Conservation (phyloP, 2,329 filamentous ascomycete genomes). For the Cercospora zeina region DNA sequence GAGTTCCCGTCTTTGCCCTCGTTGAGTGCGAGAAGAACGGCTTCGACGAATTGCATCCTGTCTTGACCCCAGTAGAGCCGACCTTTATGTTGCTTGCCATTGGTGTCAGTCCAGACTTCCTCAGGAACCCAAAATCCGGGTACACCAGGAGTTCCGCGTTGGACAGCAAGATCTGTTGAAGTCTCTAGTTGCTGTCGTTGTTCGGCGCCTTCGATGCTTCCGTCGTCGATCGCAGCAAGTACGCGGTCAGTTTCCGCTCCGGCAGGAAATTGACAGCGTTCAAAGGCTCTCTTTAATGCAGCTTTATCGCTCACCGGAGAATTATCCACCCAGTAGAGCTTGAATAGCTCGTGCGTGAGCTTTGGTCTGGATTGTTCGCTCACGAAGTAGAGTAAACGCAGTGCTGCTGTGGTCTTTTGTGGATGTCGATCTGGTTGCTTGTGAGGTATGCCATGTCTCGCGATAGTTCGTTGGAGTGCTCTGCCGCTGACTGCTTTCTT, state of each 20-base stretch:
- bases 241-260: neutral
- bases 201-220: slow-evolving; percentile 25
- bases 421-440: slow-evolving; percentile 29
- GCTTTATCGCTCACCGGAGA: slow-evolving; percentile 22
- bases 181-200: slow-evolving; percentile 23
- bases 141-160: slow-evolving; percentile 29
- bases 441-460: slow-evolving; percentile 24
- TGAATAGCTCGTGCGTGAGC: slow-evolving; percentile 27
- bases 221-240: slow-evolving; percentile 24
- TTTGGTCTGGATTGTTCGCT: slow-evolving; percentile 17
- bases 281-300: slow-evolving; percentile 21
- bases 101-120: slow-evolving; percentile 25
- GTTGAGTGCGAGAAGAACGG: slow-evolving; percentile 23
- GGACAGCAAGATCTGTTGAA: slow-evolving; percentile 27
- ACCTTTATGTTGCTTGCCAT: slow-evolving; percentile 18
- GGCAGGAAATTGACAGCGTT: slow-evolving; percentile 9
- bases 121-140: slow-evolving; percentile 29
- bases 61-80: slow-evolving; percentile 34
- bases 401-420: slow-evolving; percentile 30
- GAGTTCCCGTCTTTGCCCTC: slow-evolving; percentile 20
- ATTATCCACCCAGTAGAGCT: slow-evolving; percentile 30
- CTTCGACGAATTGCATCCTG: slow-evolving; percentile 32
- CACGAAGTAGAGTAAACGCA: slow-evolving; percentile 28
- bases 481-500: slow-evolving; percentile 30
- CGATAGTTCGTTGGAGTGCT: slow-evolving; percentile 27